Conservation (phyloP, 306 rosid genomes). For the Vicia villosa region DNA sequence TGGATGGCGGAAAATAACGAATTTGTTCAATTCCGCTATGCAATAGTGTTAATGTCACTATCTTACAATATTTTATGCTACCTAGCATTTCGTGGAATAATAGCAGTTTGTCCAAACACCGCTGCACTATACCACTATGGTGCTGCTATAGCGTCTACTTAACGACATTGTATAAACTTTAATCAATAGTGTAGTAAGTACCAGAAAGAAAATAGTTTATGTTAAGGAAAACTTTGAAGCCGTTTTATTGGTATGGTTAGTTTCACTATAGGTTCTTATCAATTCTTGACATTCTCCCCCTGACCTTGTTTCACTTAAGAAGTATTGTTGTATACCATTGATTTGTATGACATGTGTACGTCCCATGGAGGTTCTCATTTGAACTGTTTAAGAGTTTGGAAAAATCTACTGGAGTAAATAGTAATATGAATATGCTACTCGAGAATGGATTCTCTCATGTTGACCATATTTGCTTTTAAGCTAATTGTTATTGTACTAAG, state of each 20-base stretch:
- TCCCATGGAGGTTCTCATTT: constrained; percentile 13
- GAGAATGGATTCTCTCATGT: background rate
- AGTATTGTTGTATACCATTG: constrained; percentile 11
- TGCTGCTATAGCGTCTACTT: too few species aligned
- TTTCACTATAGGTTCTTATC: constrained; percentile 11
- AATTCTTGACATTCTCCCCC: constrained; percentile 19
- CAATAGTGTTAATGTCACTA: too few species aligned
- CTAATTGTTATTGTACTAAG: constrained; percentile 10
- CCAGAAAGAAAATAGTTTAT: constrained; percentile 10
- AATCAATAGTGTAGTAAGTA: background rate
- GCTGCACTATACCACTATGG: too few species aligned
- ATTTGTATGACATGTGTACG: background rate
- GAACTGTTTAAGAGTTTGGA: constrained; percentile 12
- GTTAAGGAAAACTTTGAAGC: constrained; percentile 15
- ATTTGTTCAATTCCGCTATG: too few species aligned
- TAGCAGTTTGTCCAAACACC: too few species aligned
- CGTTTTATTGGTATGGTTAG: constrained; percentile 16
- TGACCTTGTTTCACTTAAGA: constrained; percentile 3
- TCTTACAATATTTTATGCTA: too few species aligned
- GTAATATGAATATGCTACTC: background rate
- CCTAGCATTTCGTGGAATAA: too few species aligned
- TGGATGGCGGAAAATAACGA: too few species aligned
- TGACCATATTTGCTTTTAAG: constrained; percentile 6
- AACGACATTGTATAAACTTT: background rate
- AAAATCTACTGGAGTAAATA: background rate